These are phyloP conservation scores for Rhododendron kiyosumense DNA, from an alignment of 148 eudicot genomes.

Conservation along the genomic window DNA sequence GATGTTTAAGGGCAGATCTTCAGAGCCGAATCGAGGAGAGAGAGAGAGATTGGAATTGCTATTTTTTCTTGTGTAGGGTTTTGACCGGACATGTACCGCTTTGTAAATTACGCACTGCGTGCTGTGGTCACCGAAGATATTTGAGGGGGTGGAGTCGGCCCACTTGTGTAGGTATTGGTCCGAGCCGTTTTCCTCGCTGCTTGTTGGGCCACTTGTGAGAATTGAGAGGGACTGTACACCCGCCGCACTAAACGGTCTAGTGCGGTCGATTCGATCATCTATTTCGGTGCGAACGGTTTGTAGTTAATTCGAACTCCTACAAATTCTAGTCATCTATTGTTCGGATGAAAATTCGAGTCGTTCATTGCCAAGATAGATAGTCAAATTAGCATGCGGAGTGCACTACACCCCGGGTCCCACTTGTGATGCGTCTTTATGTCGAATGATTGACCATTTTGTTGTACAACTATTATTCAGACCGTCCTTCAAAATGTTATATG, in stretches of 20 bases:
- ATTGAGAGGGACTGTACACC: too few relatives aligned
- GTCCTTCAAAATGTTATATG: too few relatives aligned
- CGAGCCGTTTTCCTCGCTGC: background rate
- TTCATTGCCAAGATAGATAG: too few relatives aligned
- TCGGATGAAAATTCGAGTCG: too few relatives aligned
- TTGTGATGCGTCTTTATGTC: too few relatives aligned
- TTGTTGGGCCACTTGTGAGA: background rate
- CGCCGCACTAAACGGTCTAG: too few relatives aligned
- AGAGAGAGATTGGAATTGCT: background rate
- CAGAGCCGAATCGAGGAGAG: background rate
- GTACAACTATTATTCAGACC: too few relatives aligned
- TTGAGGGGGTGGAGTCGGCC: background rate
- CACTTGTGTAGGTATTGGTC: background rate
- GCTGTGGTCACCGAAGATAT: background rate
- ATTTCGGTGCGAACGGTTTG: too few relatives aligned
- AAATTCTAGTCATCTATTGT: accelerated
- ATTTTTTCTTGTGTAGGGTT: conserved; percentile 6
- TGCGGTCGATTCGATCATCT: too few relatives aligned
- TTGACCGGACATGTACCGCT: conserved; percentile 1
- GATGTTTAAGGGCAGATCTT: background rate
- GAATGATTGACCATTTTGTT: too few relatives aligned
- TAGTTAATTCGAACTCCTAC: too few relatives aligned
- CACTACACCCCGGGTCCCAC: too few relatives aligned
- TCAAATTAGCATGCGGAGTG: accelerated
- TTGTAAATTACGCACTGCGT: background rate